Evolutionary conservation across 148 eudicot genomes (phyloP).

Genomic region (Persicaria tinctoria): DNA sequence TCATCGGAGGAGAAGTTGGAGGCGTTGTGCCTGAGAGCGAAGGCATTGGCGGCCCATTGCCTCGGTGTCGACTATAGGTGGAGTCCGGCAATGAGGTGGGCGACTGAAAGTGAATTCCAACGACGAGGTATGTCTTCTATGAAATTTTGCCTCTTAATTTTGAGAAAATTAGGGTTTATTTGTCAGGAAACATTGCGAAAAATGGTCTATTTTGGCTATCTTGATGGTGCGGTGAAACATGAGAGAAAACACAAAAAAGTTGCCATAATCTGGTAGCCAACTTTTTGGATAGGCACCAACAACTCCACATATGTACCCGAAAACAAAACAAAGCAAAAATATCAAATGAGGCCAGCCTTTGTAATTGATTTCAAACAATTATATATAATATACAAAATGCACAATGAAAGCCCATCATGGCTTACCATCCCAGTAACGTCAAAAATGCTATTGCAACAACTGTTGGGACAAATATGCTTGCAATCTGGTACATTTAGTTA

Average conservation of each 20-base stretch:
- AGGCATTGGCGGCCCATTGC: no score
- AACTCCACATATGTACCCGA: slow-evolving; percentile 75
- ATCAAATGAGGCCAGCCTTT: background rate
- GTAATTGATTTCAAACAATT: background rate
- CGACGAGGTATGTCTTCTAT: no score
- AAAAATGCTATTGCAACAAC: slow-evolving; percentile 65
- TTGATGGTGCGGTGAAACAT: slow-evolving; percentile 36
- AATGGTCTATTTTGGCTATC: no score
- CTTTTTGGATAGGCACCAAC: slow-evolving; percentile 58
- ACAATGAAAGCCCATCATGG: background rate
- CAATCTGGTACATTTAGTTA: slow-evolving; percentile 46
- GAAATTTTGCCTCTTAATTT: no score
- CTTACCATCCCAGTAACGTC: slow-evolving; percentile 88
- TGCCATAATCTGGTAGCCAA: slow-evolving; percentile 85
- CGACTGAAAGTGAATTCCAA: no score
- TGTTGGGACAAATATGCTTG: slow-evolving; percentile 91
- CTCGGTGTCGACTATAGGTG: no score
- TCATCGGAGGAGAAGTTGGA: no score
- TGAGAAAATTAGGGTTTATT: no score
- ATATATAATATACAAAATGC: slow-evolving; percentile 6
- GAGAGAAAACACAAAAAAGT: slow-evolving; percentile 81
- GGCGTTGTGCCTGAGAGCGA: no score
- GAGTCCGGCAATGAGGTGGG: no score
- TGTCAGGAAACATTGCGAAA: no score
- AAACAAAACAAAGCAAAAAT: slow-evolving; percentile 8